Base-by-base conservation (phyloP, 2,329 filamentous ascomycete genomes). In the Aspergillus eucalypticola region DNA sequence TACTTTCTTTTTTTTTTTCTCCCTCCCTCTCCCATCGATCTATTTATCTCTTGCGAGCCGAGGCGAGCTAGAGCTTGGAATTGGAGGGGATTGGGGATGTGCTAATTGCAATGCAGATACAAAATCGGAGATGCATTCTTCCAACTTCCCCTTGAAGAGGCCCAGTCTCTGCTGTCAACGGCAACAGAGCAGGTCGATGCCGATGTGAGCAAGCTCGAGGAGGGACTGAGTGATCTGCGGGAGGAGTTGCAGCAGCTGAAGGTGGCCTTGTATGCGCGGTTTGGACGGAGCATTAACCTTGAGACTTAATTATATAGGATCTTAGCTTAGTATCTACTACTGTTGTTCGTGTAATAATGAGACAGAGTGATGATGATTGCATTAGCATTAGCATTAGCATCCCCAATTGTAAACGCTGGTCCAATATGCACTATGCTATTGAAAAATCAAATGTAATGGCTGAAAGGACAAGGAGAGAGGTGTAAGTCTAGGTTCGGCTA, bases 121-220 rank as follows among this genome's bases (percentile, higher is more conserved):
- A 96, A 96, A 79, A 91, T 99, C 60, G 95, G 95, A 66, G 95
- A 98, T 76, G 91, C 92, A 5, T 99, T 98, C 80, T 90, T 98
- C 76, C 90, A 92, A 60, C 80, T 99, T 55, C 88, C 90, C 8
- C 84, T 97, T 15, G 80, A 88, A 52, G 90, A 96, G 74, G 95
- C 95, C 2, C 92, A 97, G 73, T 88, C 94, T 67, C 85, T 98
- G 78, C 87, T 99, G 5, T 82, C 86, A 17, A 78, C 84, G 10
- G 90, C 91, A 5, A 88, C 88, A 5, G 83, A 88, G 63, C 85
- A 84, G 69, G 87, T 96, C 64, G 92, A 96, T 66, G 81, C 87
- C 65, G 90, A 96, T 57, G 89, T 96, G 15, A 82, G 84, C 19
- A 82, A 79, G 61, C 79, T 97, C 57, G 92, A 97, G 77, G 90